Evolutionary conservation across 345 rosid species (phyloP).

Genomic region (Jatropha curcas): DNA sequence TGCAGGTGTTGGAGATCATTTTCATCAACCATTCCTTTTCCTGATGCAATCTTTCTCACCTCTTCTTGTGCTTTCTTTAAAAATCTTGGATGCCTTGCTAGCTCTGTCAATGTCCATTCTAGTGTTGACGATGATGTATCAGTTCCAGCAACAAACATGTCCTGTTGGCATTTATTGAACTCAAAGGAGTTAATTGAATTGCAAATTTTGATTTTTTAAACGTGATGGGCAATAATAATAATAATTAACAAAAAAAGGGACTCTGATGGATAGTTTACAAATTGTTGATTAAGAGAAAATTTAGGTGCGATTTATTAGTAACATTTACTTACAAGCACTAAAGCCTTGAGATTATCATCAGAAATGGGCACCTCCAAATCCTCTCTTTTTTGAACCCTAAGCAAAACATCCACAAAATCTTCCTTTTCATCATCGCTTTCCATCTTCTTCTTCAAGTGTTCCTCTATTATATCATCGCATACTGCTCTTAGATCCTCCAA

Average conservation of each 20-base stretch:
- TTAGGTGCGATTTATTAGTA: too few species aligned
- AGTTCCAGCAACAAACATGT: constrained; percentile 46
- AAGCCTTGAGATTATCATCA: constrained; percentile 43
- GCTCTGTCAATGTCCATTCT: constrained; percentile 45
- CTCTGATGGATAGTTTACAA: too few species aligned
- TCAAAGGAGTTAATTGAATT: too few species aligned
- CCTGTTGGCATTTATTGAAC: constrained; percentile 22
- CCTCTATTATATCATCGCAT: constrained; percentile 41
- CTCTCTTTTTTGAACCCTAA: constrained; percentile 16
- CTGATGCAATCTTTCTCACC: constrained; percentile 25
- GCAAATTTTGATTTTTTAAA: too few species aligned
- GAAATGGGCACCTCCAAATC: constrained; percentile 39
- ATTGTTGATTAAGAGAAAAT: too few species aligned
- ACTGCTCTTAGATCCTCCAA: constrained; percentile 31
- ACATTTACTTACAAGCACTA: constrained; percentile 26
- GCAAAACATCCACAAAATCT: constrained; percentile 42
- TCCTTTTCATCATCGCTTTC: constrained; percentile 13
- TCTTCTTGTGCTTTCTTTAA: constrained; percentile 36
- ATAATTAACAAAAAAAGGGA: too few species aligned
- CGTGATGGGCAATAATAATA: too few species aligned
- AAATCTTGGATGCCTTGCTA: constrained; percentile 33
- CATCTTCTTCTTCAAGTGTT: constrained; percentile 25
- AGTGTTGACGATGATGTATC: constrained; percentile 36
- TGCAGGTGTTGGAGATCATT: constrained; percentile 21
- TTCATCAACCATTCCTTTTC: constrained; percentile 9